Percentiles rank a stretch among this genome's conserved stretches.
Evolutionary conservation across 768 basidiomycete genomes (phyloP).

Genomic region (Tricholoma sp.): DNA sequence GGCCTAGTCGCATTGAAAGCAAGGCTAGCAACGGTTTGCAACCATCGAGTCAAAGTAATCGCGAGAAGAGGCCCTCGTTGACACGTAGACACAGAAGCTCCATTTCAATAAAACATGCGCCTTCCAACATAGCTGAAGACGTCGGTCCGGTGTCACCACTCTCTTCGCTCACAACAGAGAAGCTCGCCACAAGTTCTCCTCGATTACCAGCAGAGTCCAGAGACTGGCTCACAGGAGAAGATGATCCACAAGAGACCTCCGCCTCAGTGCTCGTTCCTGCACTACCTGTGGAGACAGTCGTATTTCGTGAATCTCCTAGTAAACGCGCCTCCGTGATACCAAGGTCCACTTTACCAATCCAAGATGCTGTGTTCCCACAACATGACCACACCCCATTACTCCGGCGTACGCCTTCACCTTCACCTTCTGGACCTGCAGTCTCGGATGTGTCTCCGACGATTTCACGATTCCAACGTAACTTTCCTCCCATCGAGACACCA

Average conservation of each 20-base stretch:
- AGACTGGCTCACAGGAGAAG: slow-evolving; percentile 78
- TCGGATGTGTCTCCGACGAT: slow-evolving; percentile 32
- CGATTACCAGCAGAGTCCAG: slow-evolving; percentile 13
- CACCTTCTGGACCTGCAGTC: slow-evolving; percentile 7
- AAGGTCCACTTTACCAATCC: slow-evolving; percentile 34
- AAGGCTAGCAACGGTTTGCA: slow-evolving; percentile 2
- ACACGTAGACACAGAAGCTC: slow-evolving; percentile 47
- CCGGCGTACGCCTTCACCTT: slow-evolving; percentile 9
- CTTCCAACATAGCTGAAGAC: slow-evolving; percentile 2
- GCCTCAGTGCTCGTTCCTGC: slow-evolving; percentile 13
- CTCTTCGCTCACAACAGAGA: not conserved
- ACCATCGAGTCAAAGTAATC: not conserved
- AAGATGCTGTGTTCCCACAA: slow-evolving; percentile 32
- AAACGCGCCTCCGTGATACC: slow-evolving; percentile 70
- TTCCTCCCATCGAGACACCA: slow-evolving; percentile 28
- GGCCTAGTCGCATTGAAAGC: not conserved
- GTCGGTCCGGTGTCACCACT: not conserved
- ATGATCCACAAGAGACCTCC: slow-evolving; percentile 29
- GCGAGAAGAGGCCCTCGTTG: slow-evolving; percentile 34
- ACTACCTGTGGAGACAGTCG: slow-evolving; percentile 31
- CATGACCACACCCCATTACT: slow-evolving; percentile 25
- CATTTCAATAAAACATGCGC: slow-evolving; percentile 36
- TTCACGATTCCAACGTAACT: slow-evolving; percentile 30
- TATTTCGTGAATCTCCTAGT: slow-evolving; percentile 65
- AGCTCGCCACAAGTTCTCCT: not conserved